phyloP scores from a whole-genome alignment of 805 yeast genomes.

The Suhomyces sp. region DNA sequence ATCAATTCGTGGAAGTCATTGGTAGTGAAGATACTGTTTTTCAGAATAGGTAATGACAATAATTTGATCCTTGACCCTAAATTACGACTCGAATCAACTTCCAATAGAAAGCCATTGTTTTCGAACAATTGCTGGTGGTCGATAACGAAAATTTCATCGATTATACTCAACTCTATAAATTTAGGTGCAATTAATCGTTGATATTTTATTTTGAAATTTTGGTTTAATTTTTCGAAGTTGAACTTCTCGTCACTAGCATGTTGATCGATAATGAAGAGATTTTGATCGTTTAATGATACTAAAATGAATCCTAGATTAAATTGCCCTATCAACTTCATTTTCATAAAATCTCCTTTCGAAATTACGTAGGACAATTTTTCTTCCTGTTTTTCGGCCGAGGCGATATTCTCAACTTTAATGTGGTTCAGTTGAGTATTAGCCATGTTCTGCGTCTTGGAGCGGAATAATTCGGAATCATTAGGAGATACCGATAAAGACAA shows the following conservation, averaged over 20 bases:
- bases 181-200: slow-evolving; percentile 64
- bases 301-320: slow-evolving; percentile 94
- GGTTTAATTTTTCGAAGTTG: slow-evolving; percentile 73
- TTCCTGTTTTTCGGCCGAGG: slow-evolving; percentile 53
- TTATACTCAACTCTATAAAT: slow-evolving; percentile 66
- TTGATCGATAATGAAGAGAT: slow-evolving; percentile 88
- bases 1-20: slow-evolving; percentile 77
- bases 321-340: slow-evolving; percentile 86
- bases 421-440: background rate
- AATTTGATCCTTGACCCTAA: slow-evolving; percentile 60
- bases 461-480: background rate
- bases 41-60: slow-evolving; percentile 69
- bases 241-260: slow-evolving; percentile 97
- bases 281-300: slow-evolving; percentile 52
- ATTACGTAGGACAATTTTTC: slow-evolving; percentile 57
- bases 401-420: slow-evolving; percentile 38
- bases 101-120: slow-evolving; percentile 71
- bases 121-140: slow-evolving; percentile 58
- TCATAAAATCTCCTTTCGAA: slow-evolving; percentile 64
- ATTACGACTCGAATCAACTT: slow-evolving; percentile 44
- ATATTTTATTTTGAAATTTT: slow-evolving; percentile 49
- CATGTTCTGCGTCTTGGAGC: background rate
- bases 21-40: slow-evolving; percentile 61
- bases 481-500: background rate
- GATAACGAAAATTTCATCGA: slow-evolving; percentile 72